phyloP scores from a whole-genome alignment of 2,329 filamentous ascomycete species.

The Scedosporium minutisporum region DNA sequence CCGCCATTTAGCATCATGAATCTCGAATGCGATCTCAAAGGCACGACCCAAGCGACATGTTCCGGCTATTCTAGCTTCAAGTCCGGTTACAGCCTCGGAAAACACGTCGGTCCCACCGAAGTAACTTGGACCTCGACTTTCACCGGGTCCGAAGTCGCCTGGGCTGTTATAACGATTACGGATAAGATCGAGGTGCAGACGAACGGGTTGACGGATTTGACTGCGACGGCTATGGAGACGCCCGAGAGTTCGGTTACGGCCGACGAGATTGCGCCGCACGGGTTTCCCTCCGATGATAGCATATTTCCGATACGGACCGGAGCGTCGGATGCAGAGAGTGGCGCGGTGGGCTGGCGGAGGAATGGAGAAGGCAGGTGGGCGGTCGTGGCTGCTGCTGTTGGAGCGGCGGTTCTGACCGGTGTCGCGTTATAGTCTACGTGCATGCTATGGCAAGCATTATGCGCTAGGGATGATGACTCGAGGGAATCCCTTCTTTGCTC shows the following conservation, averaged over 20 bases:
- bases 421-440: not conserved
- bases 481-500: too few species aligned
- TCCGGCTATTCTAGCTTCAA: slow-evolving; percentile 37
- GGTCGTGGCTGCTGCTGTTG: not conserved
- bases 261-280: not conserved
- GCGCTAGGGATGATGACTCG: not conserved
- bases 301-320: slow-evolving; percentile 1
- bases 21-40: slow-evolving; percentile 31
- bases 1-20: slow-evolving; percentile 27
- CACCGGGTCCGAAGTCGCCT: slow-evolving; percentile 28
- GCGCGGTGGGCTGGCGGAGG: not conserved
- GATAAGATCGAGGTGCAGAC: not conserved
- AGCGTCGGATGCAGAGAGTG: not conserved
- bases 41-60: slow-evolving; percentile 34
- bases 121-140: slow-evolving; percentile 35
- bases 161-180: slow-evolving; percentile 34
- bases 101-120: slow-evolving; percentile 27
- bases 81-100: slow-evolving; percentile 7
- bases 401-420: not conserved
- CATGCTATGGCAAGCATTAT: too few species aligned
- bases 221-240: slow-evolving; percentile 4
- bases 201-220: slow-evolving; percentile 1
- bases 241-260: not conserved
- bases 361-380: not conserved
- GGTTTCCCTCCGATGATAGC: not conserved